phyloP scores from a whole-genome alignment of 1,284 basidiomycete genomes.

The Psilocybe mexicana region DNA sequence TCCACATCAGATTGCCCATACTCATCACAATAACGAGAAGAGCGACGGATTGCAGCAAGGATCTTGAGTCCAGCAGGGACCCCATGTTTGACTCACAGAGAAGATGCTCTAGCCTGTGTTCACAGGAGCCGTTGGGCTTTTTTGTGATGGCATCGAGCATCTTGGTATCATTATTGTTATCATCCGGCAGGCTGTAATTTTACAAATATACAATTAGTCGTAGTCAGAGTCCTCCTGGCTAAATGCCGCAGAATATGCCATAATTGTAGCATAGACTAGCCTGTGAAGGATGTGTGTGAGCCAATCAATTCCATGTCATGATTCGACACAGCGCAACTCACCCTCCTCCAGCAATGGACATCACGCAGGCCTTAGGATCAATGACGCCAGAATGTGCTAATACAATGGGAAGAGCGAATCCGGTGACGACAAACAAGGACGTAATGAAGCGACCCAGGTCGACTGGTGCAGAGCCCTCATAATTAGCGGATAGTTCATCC shows the following conservation, averaged over 20 bases:
- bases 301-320: slow-evolving; percentile 6
- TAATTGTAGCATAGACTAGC: slow-evolving; percentile 92
- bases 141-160: background rate
- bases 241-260: slow-evolving; percentile 86
- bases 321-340: slow-evolving; percentile 37
- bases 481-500: slow-evolving; percentile 78
- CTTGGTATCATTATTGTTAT: slow-evolving; percentile 1
- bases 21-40: no score
- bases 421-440: slow-evolving; percentile 86
- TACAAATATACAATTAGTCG: slow-evolving; percentile 42
- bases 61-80: no score
- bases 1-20: no score
- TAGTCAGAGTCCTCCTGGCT: slow-evolving; percentile 75
- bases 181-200: slow-evolving; percentile 15
- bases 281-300: slow-evolving; percentile 34
- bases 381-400: slow-evolving; percentile 93
- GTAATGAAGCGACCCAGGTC: slow-evolving; percentile 94
- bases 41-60: no score
- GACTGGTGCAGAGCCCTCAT: slow-evolving; percentile 61
- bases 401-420: slow-evolving; percentile 91
- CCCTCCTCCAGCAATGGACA: slow-evolving; percentile 94
- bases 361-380: slow-evolving; percentile 80
- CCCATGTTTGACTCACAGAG: no score
- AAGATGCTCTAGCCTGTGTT: no score
- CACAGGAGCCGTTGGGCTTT: no score